phyloP scores from a whole-genome alignment of 768 basidiomycete genomes.

The Tephrocybe sp. region DNA sequence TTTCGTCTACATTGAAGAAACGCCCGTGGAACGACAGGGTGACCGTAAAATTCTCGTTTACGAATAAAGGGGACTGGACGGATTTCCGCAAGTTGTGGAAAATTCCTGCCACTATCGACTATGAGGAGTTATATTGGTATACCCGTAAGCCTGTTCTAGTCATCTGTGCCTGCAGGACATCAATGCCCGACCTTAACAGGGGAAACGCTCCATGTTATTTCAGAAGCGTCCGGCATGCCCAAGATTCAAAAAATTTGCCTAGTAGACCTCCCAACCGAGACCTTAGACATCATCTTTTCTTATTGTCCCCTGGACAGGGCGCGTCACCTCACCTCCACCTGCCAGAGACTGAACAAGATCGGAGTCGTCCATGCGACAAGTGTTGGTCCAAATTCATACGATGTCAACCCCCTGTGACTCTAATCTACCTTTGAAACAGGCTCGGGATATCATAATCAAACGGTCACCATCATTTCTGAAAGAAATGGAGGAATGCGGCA shows the following conservation, averaged over 20 bases:
- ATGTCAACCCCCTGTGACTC: not conserved
- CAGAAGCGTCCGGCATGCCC: not conserved
- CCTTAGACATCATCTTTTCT: not conserved
- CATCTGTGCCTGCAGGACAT: not conserved
- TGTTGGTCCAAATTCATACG: not conserved
- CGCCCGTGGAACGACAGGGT: too few relatives aligned
- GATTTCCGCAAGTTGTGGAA: not conserved
- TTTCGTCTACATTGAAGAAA: too few relatives aligned
- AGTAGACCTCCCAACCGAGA: not conserved
- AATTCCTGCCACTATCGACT: not conserved
- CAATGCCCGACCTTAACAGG: not conserved
- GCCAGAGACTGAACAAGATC: not conserved
- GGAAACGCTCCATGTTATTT: not conserved
- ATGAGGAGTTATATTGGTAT: not conserved
- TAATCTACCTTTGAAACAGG: not conserved
- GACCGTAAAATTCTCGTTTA: too few relatives aligned
- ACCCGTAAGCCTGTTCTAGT: not conserved
- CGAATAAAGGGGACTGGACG: not conserved
- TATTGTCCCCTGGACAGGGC: not conserved
- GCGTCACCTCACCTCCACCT: not conserved
- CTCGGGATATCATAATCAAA: not conserved
- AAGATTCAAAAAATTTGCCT: not conserved
- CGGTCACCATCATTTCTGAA: not conserved
- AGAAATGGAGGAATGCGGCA: not conserved
- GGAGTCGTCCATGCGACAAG: not conserved